Evolutionary conservation across 345 rosid species (phyloP), one percentile per base, ranked within the genome.

Genomic region (Sisymbrium altissimum): DNA sequence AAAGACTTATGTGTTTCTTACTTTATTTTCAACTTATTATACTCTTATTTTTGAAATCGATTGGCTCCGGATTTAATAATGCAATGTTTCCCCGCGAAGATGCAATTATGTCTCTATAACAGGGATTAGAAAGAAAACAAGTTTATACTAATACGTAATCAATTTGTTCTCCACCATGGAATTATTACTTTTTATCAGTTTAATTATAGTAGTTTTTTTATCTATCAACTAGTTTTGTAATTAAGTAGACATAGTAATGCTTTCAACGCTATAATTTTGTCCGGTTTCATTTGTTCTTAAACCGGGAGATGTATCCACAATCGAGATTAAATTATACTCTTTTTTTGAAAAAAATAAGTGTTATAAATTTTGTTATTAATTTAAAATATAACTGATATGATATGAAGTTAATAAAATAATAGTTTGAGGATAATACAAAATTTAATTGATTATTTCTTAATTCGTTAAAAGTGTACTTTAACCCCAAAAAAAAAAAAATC

Each of bases 81-180:
- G 61, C 32, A 50, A 50, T 62, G 43, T 50, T 53, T 50, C 11
- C 40, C 50, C 54, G 21, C 41, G 5, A 39, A 39, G 25, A 39
- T 72, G 33, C 53, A 72, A 62, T 52, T 12, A 62, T 72, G 76
- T 72, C 69, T 52, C 63, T 40, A 52, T 49, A 62, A 72, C 18
- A 41, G 53, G 70, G 62, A 52, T 19, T 50, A 50, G 19, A 43
- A 30, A 17, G 62, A 72, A 40, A n/a, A 40, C 7, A 21, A 46
- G 38, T 35, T n/a, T 39, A 23, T 23, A 38, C 12, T 3, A 45
- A 44, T 59, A 70, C 29, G 35, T 35, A 48, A 48, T 60, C 12
- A 38, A 49, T 25, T 61, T 50, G 40, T 39, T 29, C 56, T 14
- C 74, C 61, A 61, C 39, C 23, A 69, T 44, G 65, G 35, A 17